phyloP scores from a whole-genome alignment of 2,329 filamentous ascomycete species.

The Cercospora janseana region DNA sequence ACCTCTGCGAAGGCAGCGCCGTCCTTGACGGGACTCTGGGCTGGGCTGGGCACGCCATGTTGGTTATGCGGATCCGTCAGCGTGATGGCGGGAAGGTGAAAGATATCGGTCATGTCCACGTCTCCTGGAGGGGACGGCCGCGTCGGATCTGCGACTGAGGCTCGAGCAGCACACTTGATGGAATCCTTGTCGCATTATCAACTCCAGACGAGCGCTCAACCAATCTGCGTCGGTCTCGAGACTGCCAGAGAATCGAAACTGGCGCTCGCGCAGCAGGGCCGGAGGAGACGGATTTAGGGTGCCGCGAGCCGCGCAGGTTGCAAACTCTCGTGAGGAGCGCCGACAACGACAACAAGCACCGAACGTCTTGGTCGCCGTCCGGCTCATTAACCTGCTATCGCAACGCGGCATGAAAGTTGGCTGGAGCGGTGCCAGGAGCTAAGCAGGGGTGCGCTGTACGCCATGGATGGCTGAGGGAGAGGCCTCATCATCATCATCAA shows the following conservation, averaged over 20 bases:
- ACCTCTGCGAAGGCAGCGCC: conserved; percentile 10
- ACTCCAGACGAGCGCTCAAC: conserved; percentile 2
- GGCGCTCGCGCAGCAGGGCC: not conserved
- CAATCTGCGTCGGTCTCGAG: conserved; percentile 10
- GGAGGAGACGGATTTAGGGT: conserved; percentile 1
- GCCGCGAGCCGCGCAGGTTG: not conserved
- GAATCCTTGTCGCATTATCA: conserved; percentile 12
- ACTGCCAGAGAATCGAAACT: conserved; percentile 1
- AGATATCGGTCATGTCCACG: conserved; percentile 9
- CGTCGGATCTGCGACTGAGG: conserved; percentile 1
- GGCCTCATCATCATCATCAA: not conserved
- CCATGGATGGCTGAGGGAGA: conserved; percentile 1
- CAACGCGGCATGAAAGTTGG: conserved; percentile 5
- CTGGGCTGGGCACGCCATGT: conserved; percentile 34
- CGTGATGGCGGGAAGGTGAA: conserved; percentile 38
- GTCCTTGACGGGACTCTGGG: conserved; percentile 28
- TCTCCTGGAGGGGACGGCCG: not conserved
- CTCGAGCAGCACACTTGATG: conserved; percentile 6
- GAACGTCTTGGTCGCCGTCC: no score
- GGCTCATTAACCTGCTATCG: conserved; percentile 1
- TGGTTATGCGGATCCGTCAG: conserved; percentile 44
- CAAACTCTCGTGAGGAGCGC: not conserved
- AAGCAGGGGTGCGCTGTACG: not conserved
- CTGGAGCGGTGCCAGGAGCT: not conserved
- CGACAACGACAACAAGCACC: not conserved